Evolutionary conservation across 177 flowering plant species (phyloP), one percentile per base, ranked within the genome.

Genomic region (Tripterygium wilfordii): DNA sequence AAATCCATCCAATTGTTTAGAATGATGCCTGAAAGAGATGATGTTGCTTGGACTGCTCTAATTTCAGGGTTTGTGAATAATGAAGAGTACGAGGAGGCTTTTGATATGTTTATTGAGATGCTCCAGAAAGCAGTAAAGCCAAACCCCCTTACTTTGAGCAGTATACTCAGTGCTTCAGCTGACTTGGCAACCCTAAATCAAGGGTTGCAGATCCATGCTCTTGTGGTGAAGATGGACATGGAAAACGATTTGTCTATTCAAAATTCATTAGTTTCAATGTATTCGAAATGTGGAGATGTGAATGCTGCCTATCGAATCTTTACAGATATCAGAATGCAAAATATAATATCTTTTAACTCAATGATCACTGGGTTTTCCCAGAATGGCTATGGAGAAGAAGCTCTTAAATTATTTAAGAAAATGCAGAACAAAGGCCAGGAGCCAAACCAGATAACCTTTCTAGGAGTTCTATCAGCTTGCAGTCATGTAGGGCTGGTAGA

Each of bases 301-400:
- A 8, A 30, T 27, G 71, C 67, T 45, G 82, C 88, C 4, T 61
- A 62, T 51, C 36, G 14, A 18, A 53, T 75, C 26, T 81, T 79
- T 30, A 40, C 47, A 10, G 51, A 65, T 45, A 79, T 77, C 18
- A 22, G 12, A 17, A 43, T 18, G 46, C 82, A 71, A 6, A 75
- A 71, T 56, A 47, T 71, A 33, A 61, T 81, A 23, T 75, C 85
- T 32, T 62, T 62, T 36, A 84, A 81, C 54, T 74, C 89, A 5
- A 79, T 82, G 83, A 78, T 87, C 36, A 65, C 76, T 24, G 88
- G 80, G n/a, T 82, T 79, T 58, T 70, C 89, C 14, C 84, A 79
- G 25, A 82, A 87, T 61, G 92, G 96, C 18, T 64, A 48, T 25
- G 80, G 70, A 7, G 49, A 62, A 56, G 77, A 79, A 68, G 83